phyloP scores from a whole-genome alignment of 208 protist genomes.

The Leishmania amazonensis region DNA sequence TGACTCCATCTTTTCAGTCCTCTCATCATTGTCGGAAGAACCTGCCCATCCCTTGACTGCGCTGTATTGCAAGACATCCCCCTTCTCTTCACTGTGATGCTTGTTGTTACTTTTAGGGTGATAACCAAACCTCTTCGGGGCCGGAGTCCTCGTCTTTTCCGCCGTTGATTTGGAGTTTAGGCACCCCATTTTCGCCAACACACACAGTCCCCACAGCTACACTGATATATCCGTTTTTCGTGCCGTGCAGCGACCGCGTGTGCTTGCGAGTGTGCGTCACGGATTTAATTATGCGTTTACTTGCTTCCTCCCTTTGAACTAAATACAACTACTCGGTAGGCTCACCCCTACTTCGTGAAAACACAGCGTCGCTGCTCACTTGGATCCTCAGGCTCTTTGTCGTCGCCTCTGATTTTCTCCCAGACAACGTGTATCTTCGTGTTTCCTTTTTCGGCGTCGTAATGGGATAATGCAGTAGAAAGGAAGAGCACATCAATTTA shows the following conservation, averaged over 20 bases:
- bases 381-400: neutral
- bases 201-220: neutral
- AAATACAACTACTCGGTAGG: neutral
- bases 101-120: constrained; percentile 11
- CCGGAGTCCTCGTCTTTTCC: constrained; percentile 30
- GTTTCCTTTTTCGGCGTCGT: neutral
- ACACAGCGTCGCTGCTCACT: neutral
- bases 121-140: constrained; percentile 2
- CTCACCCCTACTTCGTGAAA: neutral
- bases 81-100: constrained; percentile 5
- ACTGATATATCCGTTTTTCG: neutral
- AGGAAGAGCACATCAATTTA: neutral
- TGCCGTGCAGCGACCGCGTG: neutral
- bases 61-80: constrained; percentile 5
- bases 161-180: constrained; percentile 53
- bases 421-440: neutral
- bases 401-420: neutral
- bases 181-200: constrained; percentile 42
- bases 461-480: neutral
- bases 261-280: neutral
- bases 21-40: constrained; percentile 5
- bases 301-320: neutral
- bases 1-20: constrained; percentile 5
- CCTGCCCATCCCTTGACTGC: constrained; percentile 9
- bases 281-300: neutral